A percentile compares a stretch with the other conserved stretches of the same genome.
Evolutionary conservation across 805 yeast species (phyloP).

Genomic region (Metschnikowia proteae): DNA sequence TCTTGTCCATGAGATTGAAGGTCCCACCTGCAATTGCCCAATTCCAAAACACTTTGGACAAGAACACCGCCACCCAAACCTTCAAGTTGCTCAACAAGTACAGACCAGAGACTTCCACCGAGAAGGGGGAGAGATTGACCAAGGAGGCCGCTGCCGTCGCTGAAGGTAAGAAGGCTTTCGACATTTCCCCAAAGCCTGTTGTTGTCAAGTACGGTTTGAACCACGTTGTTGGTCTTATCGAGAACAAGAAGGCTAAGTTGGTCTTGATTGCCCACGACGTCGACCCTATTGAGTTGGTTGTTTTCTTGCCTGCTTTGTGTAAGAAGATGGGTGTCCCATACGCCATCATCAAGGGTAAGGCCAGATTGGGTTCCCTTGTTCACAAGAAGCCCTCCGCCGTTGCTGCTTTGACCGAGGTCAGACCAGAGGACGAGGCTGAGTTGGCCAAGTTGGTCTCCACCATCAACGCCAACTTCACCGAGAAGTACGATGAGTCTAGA

Average conservation of each 20-base stretch:
- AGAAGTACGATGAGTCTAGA: conserved; percentile 92
- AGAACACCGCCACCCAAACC: conserved; percentile 97
- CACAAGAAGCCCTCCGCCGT: conserved; percentile 98
- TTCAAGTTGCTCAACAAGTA: conserved; percentile 98
- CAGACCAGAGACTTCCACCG: conserved; percentile 96
- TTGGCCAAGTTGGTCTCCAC: conserved; percentile 90
- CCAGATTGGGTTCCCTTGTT: conserved; percentile 94
- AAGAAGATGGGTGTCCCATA: conserved; percentile 99
- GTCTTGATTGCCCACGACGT: conserved; percentile 98
- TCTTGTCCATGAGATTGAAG: conserved; percentile 91
- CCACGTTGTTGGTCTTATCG: conserved; percentile 96
- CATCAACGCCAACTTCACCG: conserved; percentile 87
- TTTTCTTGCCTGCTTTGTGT: conserved; percentile 97
- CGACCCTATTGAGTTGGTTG: conserved; percentile 97
- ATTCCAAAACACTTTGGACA: conserved; percentile 93
- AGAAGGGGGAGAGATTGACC: conserved; percentile 98
- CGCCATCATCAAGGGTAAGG: conserved; percentile 98
- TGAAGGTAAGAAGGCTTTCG: conserved; percentile 96
- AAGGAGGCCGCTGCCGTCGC: conserved; percentile 99
- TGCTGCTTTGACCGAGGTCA: conserved; percentile 95
- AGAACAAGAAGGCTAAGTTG: conserved; percentile 97
- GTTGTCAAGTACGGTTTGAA: conserved; percentile 97
- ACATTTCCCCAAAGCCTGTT: conserved; percentile 94
- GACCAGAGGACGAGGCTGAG: conserved; percentile 90
- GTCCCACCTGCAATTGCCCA: conserved; percentile 99